Evolutionary conservation across 495 filamentous ascomycete genomes (phyloP).

Genomic region (Penicillium bialowiezense): DNA sequence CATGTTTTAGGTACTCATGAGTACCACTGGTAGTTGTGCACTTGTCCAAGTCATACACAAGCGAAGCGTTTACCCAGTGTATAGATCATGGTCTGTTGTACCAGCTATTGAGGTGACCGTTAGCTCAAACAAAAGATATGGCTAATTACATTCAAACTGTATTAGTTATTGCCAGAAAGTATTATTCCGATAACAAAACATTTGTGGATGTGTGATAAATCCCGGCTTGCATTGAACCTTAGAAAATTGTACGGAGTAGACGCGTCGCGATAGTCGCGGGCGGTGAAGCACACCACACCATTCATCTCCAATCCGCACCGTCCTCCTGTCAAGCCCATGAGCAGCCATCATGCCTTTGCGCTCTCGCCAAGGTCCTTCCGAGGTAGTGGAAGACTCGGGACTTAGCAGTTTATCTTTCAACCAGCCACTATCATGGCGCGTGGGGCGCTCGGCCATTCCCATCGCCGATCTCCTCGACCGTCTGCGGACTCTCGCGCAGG

Average conservation of each 20-base stretch:
- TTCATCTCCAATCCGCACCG: background rate
- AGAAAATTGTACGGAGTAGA: background rate
- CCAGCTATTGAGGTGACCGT: no score
- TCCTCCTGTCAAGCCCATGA: conserved; percentile 20
- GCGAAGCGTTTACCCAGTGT: no score
- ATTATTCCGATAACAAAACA: no score
- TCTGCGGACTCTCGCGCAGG: conserved; percentile 74
- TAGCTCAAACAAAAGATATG: no score
- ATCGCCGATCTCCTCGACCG: conserved; percentile 78
- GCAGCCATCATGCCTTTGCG: conserved; percentile 46
- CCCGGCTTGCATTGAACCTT: no score
- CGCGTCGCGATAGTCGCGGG: conserved; percentile 14
- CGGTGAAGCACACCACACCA: conserved; percentile 25
- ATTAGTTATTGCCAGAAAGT: no score
- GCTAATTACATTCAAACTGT: no score
- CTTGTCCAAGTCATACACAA: no score
- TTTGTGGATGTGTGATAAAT: no score
- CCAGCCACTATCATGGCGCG: conserved; percentile 86
- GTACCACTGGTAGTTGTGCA: no score
- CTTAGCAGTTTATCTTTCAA: conserved; percentile 61
- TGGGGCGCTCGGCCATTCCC: conserved; percentile 78
- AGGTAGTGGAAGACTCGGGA: conserved; percentile 35
- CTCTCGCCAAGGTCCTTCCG: conserved; percentile 44
- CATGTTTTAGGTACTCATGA: no score
- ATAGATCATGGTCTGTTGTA: no score